Conservation (phyloP, 31 red algal species). For the Asparagopsis taxiformis region DNA sequence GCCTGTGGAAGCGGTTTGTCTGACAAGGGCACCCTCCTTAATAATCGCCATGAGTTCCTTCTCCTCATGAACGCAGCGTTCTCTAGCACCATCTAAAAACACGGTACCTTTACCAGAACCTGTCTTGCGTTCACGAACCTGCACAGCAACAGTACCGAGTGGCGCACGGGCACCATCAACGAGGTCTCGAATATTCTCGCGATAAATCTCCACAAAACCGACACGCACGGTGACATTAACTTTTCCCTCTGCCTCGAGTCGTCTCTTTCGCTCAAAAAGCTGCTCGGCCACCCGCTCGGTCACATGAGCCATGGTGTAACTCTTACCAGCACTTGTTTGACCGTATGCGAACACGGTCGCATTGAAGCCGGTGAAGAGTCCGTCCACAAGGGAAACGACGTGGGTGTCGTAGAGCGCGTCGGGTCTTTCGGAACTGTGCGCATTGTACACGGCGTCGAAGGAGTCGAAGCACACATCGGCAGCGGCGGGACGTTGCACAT, state of each 20-base stretch:
- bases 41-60: constrained; percentile 54
- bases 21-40: constrained; percentile 34
- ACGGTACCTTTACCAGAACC: constrained; percentile 4
- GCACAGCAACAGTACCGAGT: constrained; percentile 11
- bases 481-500: constrained; percentile 4
- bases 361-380: constrained; percentile 81
- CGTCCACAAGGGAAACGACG: constrained; percentile 43
- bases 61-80: constrained; percentile 51
- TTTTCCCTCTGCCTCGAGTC: constrained; percentile 15
- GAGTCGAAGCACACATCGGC: constrained; percentile 7
- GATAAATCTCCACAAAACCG: constrained; percentile 84
- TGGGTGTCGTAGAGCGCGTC: constrained; percentile 49
- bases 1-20: constrained; percentile 86
- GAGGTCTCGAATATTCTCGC: constrained; percentile 64
- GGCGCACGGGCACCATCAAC: constrained; percentile 44
- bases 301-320: constrained; percentile 77
- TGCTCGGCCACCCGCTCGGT: constrained; percentile 17
- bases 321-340: constrained; percentile 94
- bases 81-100: constrained; percentile 64
- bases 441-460: constrained; percentile 56
- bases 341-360: constrained; percentile 93
- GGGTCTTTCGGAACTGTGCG: background rate
- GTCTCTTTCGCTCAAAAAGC: constrained; percentile 28
- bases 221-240: constrained; percentile 44
- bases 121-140: constrained; percentile 9